Conservation (phyloP, 23 red algal species). For the Chondrus crispus region DNA sequence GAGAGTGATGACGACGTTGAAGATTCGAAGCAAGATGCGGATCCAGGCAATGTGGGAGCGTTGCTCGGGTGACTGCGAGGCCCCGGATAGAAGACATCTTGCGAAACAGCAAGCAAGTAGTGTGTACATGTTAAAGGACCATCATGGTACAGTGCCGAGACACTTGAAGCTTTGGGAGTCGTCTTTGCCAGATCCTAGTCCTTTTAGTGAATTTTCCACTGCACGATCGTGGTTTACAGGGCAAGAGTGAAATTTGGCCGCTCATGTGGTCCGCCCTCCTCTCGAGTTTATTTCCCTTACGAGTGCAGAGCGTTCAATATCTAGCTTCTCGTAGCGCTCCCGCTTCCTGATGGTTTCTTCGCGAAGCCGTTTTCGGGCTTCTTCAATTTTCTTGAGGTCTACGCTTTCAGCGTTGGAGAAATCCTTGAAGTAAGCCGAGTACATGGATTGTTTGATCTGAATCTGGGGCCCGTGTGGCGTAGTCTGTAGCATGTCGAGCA, state of each 20-base stretch:
- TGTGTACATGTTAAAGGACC: no score
- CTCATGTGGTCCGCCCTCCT: background rate
- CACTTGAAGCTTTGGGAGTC: no score
- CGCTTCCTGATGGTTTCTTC: slow-evolving; percentile 41
- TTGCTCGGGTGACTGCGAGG: slow-evolving; percentile 12
- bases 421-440: slow-evolving; percentile 55
- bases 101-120: background rate
- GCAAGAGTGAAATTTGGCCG: no score
- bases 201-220: no score
- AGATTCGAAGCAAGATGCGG: slow-evolving; percentile 21
- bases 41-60: slow-evolving; percentile 31
- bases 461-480: slow-evolving; percentile 55
- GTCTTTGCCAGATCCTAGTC: no score
- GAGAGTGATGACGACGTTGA: slow-evolving; percentile 49
- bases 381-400: slow-evolving; percentile 48
- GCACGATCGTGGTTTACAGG: no score
- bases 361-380: slow-evolving; percentile 33
- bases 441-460: slow-evolving; percentile 31
- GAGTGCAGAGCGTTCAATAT: slow-evolving; percentile 42
- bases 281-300: slow-evolving; percentile 23
- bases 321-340: slow-evolving; percentile 50
- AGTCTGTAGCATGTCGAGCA: slow-evolving; percentile 63
- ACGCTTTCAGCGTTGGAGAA: slow-evolving; percentile 52
- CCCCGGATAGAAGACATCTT: no score
- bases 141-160: no score